Conservation (phyloP, 768 basidiomycete genomes). For the Paxillus ammoniavirescens region DNA sequence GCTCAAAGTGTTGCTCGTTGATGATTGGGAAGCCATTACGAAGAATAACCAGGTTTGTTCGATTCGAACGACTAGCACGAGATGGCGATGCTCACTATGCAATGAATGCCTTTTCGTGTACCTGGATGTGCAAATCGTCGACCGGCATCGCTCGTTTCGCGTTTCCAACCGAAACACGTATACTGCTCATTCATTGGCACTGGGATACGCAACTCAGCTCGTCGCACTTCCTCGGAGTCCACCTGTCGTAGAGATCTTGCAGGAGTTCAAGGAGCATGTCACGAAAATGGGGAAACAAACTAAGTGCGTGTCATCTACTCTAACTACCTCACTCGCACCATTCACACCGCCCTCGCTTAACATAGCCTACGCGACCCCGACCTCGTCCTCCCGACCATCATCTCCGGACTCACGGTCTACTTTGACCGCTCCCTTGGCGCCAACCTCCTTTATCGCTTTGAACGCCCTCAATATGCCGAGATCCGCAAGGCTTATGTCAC, state of each 20-base stretch:
- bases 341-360: background rate
- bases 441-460: slow-evolving; percentile 91
- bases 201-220: slow-evolving; percentile 47
- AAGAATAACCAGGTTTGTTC: slow-evolving; percentile 81
- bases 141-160: no score
- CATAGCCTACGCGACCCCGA: slow-evolving; percentile 66
- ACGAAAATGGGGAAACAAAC: slow-evolving; percentile 44
- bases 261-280: slow-evolving; percentile 73
- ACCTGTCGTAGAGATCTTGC: slow-evolving; percentile 71
- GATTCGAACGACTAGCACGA: background rate
- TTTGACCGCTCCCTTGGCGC: slow-evolving; percentile 91
- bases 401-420: slow-evolving; percentile 84
- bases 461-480: slow-evolving; percentile 88
- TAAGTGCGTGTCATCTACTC: slow-evolving; percentile 35
- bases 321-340: background rate
- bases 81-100: background rate
- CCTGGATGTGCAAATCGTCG: no score
- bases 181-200: background rate
- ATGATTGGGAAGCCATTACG: slow-evolving; percentile 97
- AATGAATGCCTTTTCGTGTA: background rate
- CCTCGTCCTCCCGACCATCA: slow-evolving; percentile 72
- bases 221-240: slow-evolving; percentile 81
- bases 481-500: slow-evolving; percentile 73
- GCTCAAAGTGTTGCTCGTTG: slow-evolving; percentile 87
- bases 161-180: no score